A percentile compares a stretch with the other conserved stretches of the same genome.
Conservation (phyloP, 805 yeast genomes). For the Zygotorulaspora florentina region DNA sequence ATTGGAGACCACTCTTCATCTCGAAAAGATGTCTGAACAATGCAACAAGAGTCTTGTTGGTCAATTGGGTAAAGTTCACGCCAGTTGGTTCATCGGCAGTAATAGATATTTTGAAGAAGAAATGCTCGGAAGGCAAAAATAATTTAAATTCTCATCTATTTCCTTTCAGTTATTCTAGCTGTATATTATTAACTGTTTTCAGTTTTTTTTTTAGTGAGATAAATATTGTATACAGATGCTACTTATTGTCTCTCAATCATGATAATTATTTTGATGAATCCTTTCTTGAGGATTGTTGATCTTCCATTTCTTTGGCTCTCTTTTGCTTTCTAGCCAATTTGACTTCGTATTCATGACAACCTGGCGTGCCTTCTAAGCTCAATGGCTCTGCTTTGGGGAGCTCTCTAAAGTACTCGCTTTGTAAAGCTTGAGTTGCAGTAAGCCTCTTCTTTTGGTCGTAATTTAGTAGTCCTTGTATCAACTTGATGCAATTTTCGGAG, state of each 20-base stretch:
- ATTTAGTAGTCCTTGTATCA: slow-evolving; percentile 58
- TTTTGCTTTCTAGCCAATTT: slow-evolving; percentile 57
- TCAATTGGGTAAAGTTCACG: slow-evolving; percentile 32
- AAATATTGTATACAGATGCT: no score
- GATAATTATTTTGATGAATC: slow-evolving; percentile 4
- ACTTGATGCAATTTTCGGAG: slow-evolving; percentile 51
- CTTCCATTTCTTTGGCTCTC: slow-evolving; percentile 20
- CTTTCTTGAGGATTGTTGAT: slow-evolving; percentile 13
- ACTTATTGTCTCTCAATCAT: slow-evolving; percentile 1
- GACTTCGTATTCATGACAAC: slow-evolving; percentile 92
- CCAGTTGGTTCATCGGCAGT: slow-evolving; percentile 33
- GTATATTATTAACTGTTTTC: background rate
- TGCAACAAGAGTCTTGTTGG: slow-evolving; percentile 31
- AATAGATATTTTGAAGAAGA: slow-evolving; percentile 26
- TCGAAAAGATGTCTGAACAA: slow-evolving; percentile 31
- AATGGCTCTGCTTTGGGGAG: slow-evolving; percentile 65
- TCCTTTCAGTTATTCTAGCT: background rate
- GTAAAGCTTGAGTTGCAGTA: slow-evolving; percentile 64
- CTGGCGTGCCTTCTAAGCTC: slow-evolving; percentile 58
- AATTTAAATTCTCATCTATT: background rate
- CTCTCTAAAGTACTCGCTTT: slow-evolving; percentile 65
- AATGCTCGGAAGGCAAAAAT: slow-evolving; percentile 21
- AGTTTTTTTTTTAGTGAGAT: slow-evolving; percentile 1
- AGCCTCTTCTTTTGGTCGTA: slow-evolving; percentile 68
- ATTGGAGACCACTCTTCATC: slow-evolving; percentile 24